Percentiles rank a stretch among this genome's conserved stretches.
Evolutionary conservation across 2,329 filamentous ascomycete species (phyloP).

Genomic region (Alternaria arbusti): DNA sequence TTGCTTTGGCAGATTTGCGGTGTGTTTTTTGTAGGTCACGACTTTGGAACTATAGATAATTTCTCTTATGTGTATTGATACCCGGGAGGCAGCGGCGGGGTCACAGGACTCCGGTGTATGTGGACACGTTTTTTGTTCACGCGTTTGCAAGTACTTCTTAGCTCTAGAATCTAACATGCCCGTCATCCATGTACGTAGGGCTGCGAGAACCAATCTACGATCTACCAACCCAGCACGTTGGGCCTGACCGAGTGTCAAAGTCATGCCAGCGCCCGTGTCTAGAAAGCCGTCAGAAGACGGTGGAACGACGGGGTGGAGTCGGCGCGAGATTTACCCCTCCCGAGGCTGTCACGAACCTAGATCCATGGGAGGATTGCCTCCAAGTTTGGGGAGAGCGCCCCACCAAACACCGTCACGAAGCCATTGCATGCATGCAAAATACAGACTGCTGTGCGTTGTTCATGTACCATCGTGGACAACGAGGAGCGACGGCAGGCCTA

Average conservation of each 20-base stretch:
- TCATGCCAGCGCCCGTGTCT: background rate
- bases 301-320: conserved; percentile 4
- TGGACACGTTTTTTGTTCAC: conserved; percentile 15
- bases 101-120: conserved; percentile 22
- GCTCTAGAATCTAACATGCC: conserved; percentile 5
- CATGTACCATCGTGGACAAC: conserved; percentile 17
- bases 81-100: conserved; percentile 29
- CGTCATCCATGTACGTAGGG: conserved; percentile 4
- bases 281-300: conserved; percentile 5
- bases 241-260: conserved; percentile 2
- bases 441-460: conserved; percentile 34
- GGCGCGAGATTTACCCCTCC: conserved; percentile 7
- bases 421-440: conserved; percentile 17
- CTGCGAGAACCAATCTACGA: background rate
- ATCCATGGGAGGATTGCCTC: conserved; percentile 7
- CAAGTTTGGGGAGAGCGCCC: conserved; percentile 7
- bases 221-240: background rate
- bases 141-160: conserved; percentile 8
- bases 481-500: conserved; percentile 21
- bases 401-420: conserved; percentile 13
- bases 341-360: conserved; percentile 11
- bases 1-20: conserved; percentile 4
- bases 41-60: conserved; percentile 19
- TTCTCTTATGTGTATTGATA: conserved; percentile 39
- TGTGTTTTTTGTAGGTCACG: conserved; percentile 9